These are phyloP conservation scores for Tolypocladium sp. DNA, from an alignment of 2,329 filamentous ascomycete genomes.

Conservation along the genomic window DNA sequence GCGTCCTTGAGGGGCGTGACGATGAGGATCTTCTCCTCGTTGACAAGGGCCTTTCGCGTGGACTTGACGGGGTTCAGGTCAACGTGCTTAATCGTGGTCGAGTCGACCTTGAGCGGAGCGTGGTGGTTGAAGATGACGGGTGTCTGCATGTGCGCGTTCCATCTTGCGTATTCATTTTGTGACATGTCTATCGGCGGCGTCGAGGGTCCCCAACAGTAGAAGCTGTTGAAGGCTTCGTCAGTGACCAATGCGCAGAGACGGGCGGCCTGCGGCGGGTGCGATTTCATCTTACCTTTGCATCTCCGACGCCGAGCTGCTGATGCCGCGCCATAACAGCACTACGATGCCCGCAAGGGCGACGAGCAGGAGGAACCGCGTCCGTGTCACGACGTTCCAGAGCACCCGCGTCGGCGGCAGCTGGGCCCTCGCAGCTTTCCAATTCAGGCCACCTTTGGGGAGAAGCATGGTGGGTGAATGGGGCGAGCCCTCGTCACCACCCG, in stretches of 20 bases:
- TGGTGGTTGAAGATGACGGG: slow-evolving; percentile 97
- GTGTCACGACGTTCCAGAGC: slow-evolving; percentile 60
- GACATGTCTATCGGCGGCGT: slow-evolving; percentile 97
- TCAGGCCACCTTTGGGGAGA: slow-evolving; percentile 80
- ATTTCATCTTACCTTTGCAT: slow-evolving; percentile 69
- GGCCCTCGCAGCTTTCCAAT: slow-evolving; percentile 83
- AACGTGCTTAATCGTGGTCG: slow-evolving; percentile 66
- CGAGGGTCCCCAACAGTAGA: slow-evolving; percentile 92
- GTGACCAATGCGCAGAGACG: neutral
- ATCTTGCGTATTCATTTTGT: slow-evolving; percentile 79
- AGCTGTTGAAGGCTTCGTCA: slow-evolving; percentile 42
- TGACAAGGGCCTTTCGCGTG: slow-evolving; percentile 66
- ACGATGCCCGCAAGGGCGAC: slow-evolving; percentile 61
- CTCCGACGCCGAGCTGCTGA: slow-evolving; percentile 70
- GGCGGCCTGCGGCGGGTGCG: too few relatives aligned
- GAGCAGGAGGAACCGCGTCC: slow-evolving; percentile 68
- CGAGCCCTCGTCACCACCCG: slow-evolving; percentile 1
- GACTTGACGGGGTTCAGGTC: slow-evolving; percentile 81
- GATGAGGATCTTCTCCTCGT: slow-evolving; percentile 82
- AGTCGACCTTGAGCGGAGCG: slow-evolving; percentile 75
- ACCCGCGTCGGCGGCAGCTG: slow-evolving; percentile 70
- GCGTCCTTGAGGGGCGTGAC: slow-evolving; percentile 91
- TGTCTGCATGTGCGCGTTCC: slow-evolving; percentile 81
- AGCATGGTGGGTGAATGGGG: slow-evolving; percentile 54
- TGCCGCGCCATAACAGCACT: slow-evolving; percentile 79